phyloP scores from a whole-genome alignment of 495 filamentous ascomycete species.

The Penicillium herquei region DNA sequence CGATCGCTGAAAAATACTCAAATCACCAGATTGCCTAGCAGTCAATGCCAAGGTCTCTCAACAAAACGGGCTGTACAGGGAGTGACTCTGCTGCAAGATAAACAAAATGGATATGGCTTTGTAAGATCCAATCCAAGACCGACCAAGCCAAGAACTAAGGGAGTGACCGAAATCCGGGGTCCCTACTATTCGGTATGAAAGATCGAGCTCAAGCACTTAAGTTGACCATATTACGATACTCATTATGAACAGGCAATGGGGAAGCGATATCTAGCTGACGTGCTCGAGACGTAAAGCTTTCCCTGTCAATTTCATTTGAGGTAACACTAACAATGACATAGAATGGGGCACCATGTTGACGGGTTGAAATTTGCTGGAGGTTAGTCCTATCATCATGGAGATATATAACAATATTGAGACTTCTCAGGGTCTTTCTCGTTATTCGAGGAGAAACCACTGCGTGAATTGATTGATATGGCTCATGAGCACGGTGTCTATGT shows the following conservation, averaged over 20 bases:
- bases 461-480: constrained; percentile 52
- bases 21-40: not conserved
- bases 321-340: constrained; percentile 8
- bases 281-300: constrained; percentile 45
- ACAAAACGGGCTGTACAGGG: constrained; percentile 15
- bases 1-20: not conserved
- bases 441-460: constrained; percentile 45
- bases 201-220: not conserved
- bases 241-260: constrained; percentile 43
- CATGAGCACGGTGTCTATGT: constrained; percentile 54
- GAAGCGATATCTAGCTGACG: constrained; percentile 49
- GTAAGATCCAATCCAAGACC: constrained; percentile 50
- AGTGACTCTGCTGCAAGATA: constrained; percentile 49
- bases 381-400: constrained; percentile 7
- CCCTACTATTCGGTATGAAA: constrained; percentile 52
- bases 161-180: constrained; percentile 56
- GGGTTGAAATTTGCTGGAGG: constrained; percentile 59
- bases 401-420: not conserved
- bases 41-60: constrained; percentile 17
- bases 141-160: constrained; percentile 48
- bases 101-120: constrained; percentile 52
- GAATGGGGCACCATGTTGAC: constrained; percentile 55
- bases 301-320: too few relatives aligned
- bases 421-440: constrained; percentile 51
- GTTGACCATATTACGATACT: not conserved